Percentiles rank a stretch among this genome's conserved stretches.
Evolutionary conservation across 2,329 filamentous ascomycete genomes (phyloP).

Genomic region (Colletotrichum brevisporum): DNA sequence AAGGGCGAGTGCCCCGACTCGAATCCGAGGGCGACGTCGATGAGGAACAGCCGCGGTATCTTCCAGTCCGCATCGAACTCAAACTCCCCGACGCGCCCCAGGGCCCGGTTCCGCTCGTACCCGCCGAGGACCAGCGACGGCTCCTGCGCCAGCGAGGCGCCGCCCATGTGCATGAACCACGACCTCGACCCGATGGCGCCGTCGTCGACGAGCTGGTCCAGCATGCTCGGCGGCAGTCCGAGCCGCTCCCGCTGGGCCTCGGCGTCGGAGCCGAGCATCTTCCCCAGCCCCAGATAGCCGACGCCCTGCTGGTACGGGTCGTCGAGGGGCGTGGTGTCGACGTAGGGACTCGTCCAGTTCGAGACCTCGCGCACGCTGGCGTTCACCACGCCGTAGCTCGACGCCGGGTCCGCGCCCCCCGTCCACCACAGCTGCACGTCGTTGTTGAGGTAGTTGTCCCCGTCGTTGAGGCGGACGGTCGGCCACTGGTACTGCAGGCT

Average conservation of each 20-base stretch:
- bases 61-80: not conserved
- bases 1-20: not conserved
- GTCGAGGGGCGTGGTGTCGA: not conserved
- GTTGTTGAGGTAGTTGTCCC: not conserved
- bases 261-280: not conserved
- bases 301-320: not conserved
- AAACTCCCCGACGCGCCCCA: not conserved
- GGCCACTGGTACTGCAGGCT: not conserved
- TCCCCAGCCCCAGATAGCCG: not conserved
- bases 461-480: not conserved
- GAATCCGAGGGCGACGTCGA: not conserved
- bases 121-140: not conserved
- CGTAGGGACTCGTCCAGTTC: not conserved
- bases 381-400: not conserved
- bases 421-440: not conserved
- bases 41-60: not conserved
- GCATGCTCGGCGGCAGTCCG: not conserved
- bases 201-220: not conserved
- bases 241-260: not conserved
- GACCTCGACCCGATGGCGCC: not conserved
- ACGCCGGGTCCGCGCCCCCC: not conserved
- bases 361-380: not conserved
- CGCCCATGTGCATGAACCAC: not conserved
- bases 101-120: not conserved
- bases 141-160: too few relatives aligned